Base-by-base conservation (phyloP, 2,329 filamentous ascomycete genomes). In the Botrytis fabae region DNA sequence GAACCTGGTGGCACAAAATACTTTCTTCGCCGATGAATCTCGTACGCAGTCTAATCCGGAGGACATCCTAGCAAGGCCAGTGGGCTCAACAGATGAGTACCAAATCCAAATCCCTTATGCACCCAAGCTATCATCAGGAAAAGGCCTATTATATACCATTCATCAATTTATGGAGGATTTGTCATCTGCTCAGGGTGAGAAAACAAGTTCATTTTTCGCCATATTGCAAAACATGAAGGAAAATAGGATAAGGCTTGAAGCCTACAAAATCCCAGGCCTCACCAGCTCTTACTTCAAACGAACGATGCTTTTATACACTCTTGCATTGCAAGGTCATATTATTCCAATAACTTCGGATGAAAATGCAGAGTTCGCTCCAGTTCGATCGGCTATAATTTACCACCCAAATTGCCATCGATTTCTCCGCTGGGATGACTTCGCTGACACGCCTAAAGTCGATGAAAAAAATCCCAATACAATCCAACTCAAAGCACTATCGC, bases 1-100 rank as follows among this genome's bases (percentile, higher is more conserved):
- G 5, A 35, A 25, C 8, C 42, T 22, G 0, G 9, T 0, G 4
- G 0, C 22, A 16, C 42, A 48, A 1, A 22, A 35, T 12, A 1
- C 5, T 48, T 48, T 48, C 9, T 18, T 28, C 28, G 20, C 0
- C 28, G n/a, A n/a, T 32, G 10, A 48, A 3, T 35, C 10, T 9
- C 14, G 28, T 48, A 65, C 20, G 9, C 62, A 46, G 9, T 44
- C 20, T 12, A 48, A 48, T 38, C 12, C 12, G 10, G 18, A 64
- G 18, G 63, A 51, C 25, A 48, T 51, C 44, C 6, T 65, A 18
- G 63, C 44, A 25, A 65, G 9, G 12, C 3, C 22, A 48, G 10
- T 38, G 0, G 32, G 18, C 2, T 12, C 63, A 25, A n/a, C 28
- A 5, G 7, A 65, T n/a, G 22, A 51, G 22, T 65, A 48, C 32